Percentiles rank a stretch among this genome's conserved stretches.
These are phyloP conservation scores for Fusarium sororula DNA, from an alignment of 2,329 filamentous ascomycete species.

Conservation along the genomic window DNA sequence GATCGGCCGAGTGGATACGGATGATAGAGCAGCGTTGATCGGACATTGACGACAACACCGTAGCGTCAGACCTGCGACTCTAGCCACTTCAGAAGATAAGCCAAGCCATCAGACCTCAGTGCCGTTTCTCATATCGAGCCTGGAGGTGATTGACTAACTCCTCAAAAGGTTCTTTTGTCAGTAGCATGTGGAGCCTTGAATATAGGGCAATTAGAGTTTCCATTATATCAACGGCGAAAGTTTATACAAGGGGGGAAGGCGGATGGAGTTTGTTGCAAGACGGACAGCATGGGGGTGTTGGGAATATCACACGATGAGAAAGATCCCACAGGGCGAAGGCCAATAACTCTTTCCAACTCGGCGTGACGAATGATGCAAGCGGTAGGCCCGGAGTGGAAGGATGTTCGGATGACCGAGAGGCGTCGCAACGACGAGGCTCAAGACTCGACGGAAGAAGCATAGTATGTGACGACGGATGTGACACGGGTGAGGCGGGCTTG, in stretches of 20 bases:
- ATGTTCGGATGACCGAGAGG: neutral
- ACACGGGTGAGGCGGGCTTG: slow-evolving; percentile 15
- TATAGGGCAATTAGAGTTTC: slow-evolving; percentile 13
- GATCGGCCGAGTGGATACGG: slow-evolving; percentile 27
- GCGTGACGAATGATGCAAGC: neutral
- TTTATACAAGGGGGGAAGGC: slow-evolving; percentile 13
- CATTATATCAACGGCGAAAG: slow-evolving; percentile 32
- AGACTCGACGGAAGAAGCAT: slow-evolving; percentile 34
- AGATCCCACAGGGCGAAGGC: neutral
- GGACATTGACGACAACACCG: neutral
- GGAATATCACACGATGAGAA: neutral
- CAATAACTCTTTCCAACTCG: neutral
- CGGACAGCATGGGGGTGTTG: slow-evolving; percentile 6
- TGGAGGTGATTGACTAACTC: neutral
- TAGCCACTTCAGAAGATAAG: neutral
- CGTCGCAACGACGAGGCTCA: slow-evolving; percentile 7
- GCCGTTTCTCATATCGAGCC: neutral
- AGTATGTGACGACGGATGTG: slow-evolving; percentile 11
- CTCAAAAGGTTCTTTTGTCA: neutral
- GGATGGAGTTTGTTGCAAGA: neutral
- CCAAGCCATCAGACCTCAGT: neutral
- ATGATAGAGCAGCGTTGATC: neutral
- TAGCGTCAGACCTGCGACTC: neutral
- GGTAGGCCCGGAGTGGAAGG: slow-evolving; percentile 7
- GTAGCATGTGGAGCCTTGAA: neutral